Conservation (phyloP, 306 rosid genomes). For the Castanea sativa region DNA sequence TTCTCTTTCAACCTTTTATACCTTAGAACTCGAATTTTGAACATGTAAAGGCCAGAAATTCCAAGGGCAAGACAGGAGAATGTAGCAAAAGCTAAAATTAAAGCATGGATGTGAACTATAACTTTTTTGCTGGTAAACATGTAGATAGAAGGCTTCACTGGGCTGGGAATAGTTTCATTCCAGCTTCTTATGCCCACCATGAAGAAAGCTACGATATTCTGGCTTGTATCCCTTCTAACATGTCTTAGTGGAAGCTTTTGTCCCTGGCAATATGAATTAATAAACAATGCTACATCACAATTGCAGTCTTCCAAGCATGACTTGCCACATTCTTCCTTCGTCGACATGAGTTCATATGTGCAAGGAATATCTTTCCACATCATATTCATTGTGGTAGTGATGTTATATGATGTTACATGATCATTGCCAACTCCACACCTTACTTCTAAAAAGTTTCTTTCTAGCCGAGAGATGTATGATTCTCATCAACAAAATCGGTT, state of each 20-base stretch:
- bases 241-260: slow-evolving; percentile 8
- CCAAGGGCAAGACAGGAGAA: too few species aligned
- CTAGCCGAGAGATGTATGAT: background rate
- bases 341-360: background rate
- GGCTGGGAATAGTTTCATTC: too few species aligned
- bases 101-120: too few species aligned
- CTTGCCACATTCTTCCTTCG: background rate
- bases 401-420: background rate
- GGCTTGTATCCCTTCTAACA: background rate
- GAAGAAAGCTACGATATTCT: background rate
- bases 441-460: background rate
- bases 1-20: too few species aligned
- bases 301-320: background rate
- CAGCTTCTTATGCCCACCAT: background rate
- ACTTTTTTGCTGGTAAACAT: too few species aligned
- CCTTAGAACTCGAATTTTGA: too few species aligned
- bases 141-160: background rate
- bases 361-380: background rate
- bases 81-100: too few species aligned
- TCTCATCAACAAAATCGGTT: background rate
- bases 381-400: background rate
- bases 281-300: slow-evolving; percentile 5
- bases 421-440: background rate
- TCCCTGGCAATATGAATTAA: background rate
- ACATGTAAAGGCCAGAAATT: too few species aligned